Base-by-base conservation (phyloP, 1,139 yeast genomes). In the Geotrichum australiense region DNA sequence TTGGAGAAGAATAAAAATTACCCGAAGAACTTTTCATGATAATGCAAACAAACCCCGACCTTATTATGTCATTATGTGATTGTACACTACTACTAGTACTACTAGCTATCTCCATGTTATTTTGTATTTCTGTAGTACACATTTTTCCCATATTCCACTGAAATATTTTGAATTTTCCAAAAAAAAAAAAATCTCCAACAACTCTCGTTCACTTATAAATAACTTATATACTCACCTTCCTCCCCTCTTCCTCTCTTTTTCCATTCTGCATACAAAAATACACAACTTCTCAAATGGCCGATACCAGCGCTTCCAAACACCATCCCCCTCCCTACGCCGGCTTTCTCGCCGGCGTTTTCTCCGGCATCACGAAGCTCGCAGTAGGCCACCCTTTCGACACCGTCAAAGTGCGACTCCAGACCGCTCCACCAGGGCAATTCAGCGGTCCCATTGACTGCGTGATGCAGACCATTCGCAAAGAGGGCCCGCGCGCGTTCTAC, bases 371-470 rank as follows among this genome's bases (percentile, higher is more conserved):
- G 55, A 87, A 87, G 60, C 82, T 86, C 54, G 77, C 81, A 0
- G 96, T 87, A 14, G 96, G 96, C 1, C 26, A 37, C 15, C 33
- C 35, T 8, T 86, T 87, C 53, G 96, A 87, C 58, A 84, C 95
- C 2, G 77, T 87, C 51, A 87, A 87, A 57, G 95, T 86, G 20
- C 68, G 96, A 40, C 67, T 87, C 35, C 96, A 87, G 57, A 86
- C 96, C 0, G 82, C 93, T 1, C 58, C 65, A 2, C 74, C 78
- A 16, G 85, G 86, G 0, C 66, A 78, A 41, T 86, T 85, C 65
- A 77, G 68, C 41, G 95, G 94, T 1, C 94, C 95, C 0, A 56
- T 83, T 55, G 94, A 86, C 58, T 84, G 94, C 61, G 78, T 83
- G 2, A 54, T 70, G 55, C 78, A 82, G 57, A 86, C 96, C 0